Conservation (phyloP, 2,329 filamentous ascomycete species). For the Neocatenulostroma microsporum region DNA sequence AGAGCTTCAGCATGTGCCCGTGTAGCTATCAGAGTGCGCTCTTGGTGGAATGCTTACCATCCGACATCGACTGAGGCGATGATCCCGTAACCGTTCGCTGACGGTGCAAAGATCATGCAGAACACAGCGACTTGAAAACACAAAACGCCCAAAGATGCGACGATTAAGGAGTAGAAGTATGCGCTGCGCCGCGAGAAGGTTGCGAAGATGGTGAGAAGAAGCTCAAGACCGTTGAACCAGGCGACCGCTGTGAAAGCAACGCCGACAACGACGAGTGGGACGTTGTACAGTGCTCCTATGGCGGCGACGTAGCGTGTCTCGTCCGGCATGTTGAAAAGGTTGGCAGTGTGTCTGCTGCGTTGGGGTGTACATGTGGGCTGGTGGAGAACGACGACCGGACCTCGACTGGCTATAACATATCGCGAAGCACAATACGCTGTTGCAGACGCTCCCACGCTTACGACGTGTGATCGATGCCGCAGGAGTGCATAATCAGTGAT, state of each 20-base stretch:
- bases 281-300: background rate
- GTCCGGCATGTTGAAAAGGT: background rate
- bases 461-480: too few species aligned
- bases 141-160: background rate
- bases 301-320: background rate
- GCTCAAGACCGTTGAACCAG: background rate
- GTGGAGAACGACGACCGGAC: too few species aligned
- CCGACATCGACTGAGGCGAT: conserved; percentile 1
- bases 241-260: background rate
- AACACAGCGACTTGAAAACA: conserved; percentile 1
- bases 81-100: background rate
- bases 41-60: background rate
- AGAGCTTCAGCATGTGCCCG: too few species aligned
- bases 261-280: background rate
- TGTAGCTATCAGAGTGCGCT: too few species aligned
- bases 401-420: too few species aligned
- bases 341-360: too few species aligned
- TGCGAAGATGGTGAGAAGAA: background rate
- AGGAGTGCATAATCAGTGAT: too few species aligned
- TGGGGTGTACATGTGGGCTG: too few species aligned
- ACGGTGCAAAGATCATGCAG: conserved; percentile 1
- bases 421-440: too few species aligned
- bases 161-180: background rate
- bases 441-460: too few species aligned
- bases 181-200: background rate